Evolutionary conservation across 208 protist species (phyloP).

Genomic region (Lotmaria passim): DNA sequence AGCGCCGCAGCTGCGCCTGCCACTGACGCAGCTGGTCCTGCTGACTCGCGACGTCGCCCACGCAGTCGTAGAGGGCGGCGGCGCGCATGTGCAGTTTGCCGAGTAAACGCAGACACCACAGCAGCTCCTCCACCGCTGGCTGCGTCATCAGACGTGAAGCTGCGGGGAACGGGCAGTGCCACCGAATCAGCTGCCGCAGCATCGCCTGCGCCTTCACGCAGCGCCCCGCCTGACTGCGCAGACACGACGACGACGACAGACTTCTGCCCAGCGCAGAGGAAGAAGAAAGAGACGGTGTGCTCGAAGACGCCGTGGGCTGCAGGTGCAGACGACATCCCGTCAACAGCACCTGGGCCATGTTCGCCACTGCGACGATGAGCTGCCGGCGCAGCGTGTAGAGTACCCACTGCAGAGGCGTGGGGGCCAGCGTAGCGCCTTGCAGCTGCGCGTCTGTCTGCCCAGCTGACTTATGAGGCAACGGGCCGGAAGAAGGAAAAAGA

Average conservation of each 20-base stretch:
- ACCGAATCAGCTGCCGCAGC: conserved; percentile 28
- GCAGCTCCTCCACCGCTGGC: conserved; percentile 15
- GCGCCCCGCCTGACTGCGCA: conserved; percentile 21
- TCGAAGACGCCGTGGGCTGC: not conserved
- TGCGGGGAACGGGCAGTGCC: conserved; percentile 36
- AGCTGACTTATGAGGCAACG: not conserved
- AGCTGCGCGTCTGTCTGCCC: not conserved
- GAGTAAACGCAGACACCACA: conserved; percentile 48
- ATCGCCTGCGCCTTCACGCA: conserved; percentile 38
- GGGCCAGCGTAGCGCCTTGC: conserved; percentile 8
- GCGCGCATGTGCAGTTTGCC: conserved; percentile 46
- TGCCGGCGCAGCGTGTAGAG: conserved; percentile 51
- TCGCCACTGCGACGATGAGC: conserved; percentile 44
- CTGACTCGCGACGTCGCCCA: conserved; percentile 18
- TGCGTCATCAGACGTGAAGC: not conserved
- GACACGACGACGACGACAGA: not conserved
- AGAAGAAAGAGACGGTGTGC: not conserved
- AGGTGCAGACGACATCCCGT: conserved; percentile 16
- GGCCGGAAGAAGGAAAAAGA: no score
- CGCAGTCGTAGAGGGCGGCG: conserved; percentile 32
- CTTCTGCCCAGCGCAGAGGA: not conserved
- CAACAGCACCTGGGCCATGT: conserved; percentile 38
- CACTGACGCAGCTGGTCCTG: conserved; percentile 15
- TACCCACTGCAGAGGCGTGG: conserved; percentile 42
- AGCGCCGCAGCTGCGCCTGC: conserved; percentile 31